Conservation (phyloP, 306 rosid genomes). For the Benincasa hispida region DNA sequence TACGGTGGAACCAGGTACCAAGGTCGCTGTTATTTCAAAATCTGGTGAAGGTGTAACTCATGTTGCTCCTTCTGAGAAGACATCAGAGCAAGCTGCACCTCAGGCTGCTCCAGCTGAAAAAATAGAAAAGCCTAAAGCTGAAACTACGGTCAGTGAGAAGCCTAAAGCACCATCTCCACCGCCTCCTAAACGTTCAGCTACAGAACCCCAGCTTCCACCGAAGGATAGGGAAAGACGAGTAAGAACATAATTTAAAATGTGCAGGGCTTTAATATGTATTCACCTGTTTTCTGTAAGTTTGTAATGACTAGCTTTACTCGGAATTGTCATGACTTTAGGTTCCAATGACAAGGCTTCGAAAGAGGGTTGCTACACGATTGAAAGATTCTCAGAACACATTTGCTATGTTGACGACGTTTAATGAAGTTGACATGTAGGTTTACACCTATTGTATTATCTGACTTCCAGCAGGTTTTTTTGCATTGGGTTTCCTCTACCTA, state of each 20-base stretch:
- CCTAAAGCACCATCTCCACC: constrained; percentile 29
- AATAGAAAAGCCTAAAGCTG: constrained; percentile 36
- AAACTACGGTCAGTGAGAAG: constrained; percentile 22
- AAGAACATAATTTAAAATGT: constrained; percentile 10
- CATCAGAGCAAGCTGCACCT: constrained; percentile 35
- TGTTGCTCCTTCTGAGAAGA: constrained; percentile 54
- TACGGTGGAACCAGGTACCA: constrained; percentile 74
- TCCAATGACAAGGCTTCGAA: constrained; percentile 77
- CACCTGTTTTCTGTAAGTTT: background rate
- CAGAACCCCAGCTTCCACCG: constrained; percentile 77
- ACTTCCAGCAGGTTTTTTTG: background rate
- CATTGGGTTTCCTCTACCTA: background rate
- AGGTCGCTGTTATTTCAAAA: constrained; percentile 73
- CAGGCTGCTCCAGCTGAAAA: constrained; percentile 29
- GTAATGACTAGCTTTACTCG: background rate
- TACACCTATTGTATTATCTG: background rate
- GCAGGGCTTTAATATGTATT: background rate
- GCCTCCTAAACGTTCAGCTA: constrained; percentile 37
- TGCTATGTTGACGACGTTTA: constrained; percentile 77
- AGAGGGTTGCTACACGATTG: constrained; percentile 57
- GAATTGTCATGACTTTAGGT: constrained; percentile 31
- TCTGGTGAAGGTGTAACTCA: constrained; percentile 61
- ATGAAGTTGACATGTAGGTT: constrained; percentile 82
- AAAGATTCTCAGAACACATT: constrained; percentile 83
- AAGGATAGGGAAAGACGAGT: constrained; percentile 79